Evolutionary conservation across 2,329 filamentous ascomycete genomes (phyloP).

Genomic region (Colletotrichum lentis): DNA sequence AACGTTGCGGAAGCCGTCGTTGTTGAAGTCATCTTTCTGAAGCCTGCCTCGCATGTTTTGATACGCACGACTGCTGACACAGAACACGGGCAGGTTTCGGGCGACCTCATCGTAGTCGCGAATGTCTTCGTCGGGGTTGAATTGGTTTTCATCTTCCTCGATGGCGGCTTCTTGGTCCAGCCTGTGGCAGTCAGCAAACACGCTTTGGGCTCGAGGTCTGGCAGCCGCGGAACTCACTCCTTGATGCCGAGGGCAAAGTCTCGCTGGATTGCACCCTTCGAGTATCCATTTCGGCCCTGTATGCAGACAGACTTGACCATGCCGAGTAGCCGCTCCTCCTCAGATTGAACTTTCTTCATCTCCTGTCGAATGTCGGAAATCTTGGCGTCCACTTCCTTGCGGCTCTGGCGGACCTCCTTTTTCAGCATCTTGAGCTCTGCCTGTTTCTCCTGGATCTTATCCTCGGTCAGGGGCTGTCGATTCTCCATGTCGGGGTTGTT

Average conservation of each 20-base stretch:
- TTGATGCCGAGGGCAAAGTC: conserved; percentile 49
- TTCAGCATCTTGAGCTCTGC: conserved; percentile 32
- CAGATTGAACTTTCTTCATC: conserved; percentile 24
- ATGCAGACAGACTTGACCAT: conserved; percentile 53
- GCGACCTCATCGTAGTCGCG: conserved; percentile 68
- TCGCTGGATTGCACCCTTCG: conserved; percentile 43
- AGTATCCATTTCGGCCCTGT: conserved; percentile 63
- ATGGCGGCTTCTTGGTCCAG: conserved; percentile 33
- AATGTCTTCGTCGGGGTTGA: conserved; percentile 48
- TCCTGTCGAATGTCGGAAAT: conserved; percentile 11
- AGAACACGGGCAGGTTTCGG: conserved; percentile 67
- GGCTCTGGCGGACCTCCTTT: conserved; percentile 37
- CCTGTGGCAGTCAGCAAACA: conserved; percentile 44
- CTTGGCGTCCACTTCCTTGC: conserved; percentile 36
- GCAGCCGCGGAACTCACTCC: conserved; percentile 51
- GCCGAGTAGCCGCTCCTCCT: conserved; percentile 34
- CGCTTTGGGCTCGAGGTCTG: conserved; percentile 39
- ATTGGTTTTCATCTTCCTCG: conserved; percentile 21
- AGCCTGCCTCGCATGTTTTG: conserved; percentile 67
- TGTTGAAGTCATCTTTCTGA: conserved; percentile 58
- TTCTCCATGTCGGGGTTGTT: conserved; percentile 12
- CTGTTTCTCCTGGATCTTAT: conserved; percentile 20
- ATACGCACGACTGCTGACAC: conserved; percentile 69
- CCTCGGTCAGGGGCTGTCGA: conserved; percentile 17
- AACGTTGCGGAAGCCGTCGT: conserved; percentile 57